A percentile compares a stretch with the other conserved stretches of the same genome.
phyloP scores from a whole-genome alignment of 768 basidiomycete species.

The Plicaturopsis crispa region DNA sequence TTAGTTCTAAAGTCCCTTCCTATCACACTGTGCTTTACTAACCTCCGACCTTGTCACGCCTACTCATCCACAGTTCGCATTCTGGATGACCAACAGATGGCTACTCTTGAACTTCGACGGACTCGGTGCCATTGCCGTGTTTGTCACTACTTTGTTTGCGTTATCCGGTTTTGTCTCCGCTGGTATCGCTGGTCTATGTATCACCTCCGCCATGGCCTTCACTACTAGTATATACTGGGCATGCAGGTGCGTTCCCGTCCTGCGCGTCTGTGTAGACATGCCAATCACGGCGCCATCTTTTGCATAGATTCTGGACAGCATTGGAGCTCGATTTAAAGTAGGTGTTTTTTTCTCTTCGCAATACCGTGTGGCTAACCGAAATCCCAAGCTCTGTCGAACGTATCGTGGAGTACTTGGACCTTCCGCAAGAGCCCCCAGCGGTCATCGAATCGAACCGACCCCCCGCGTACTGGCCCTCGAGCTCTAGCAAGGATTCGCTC shows the following conservation, averaged over 20 bases:
- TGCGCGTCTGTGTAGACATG: too few species aligned
- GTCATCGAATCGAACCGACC: constrained; percentile 36
- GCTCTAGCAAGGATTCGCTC: constrained; percentile 20
- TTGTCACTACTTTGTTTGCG: constrained; percentile 41
- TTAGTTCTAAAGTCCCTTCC: too few species aligned
- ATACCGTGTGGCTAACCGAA: background rate
- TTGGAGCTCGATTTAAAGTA: constrained; percentile 39
- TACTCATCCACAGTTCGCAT: too few species aligned
- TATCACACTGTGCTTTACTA: too few species aligned
- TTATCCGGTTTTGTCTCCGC: constrained; percentile 29
- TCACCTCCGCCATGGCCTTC: constrained; percentile 46
- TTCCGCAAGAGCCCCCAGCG: constrained; percentile 44
- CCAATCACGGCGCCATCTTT: too few species aligned
- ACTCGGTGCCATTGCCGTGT: constrained; percentile 38
- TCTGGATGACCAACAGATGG: constrained; percentile 48
- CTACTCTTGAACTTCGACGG: constrained; percentile 45
- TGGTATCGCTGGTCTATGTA: constrained; percentile 32
- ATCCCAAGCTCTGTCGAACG: constrained; percentile 39
- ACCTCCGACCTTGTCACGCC: too few species aligned
- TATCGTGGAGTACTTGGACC: constrained; percentile 45
- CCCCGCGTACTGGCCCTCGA: constrained; percentile 53
- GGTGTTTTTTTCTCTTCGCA: constrained; percentile 6
- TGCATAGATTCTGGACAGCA: constrained; percentile 34
- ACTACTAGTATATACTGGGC: constrained; percentile 36
- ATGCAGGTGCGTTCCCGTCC: constrained; percentile 23